Evolutionary conservation across 306 rosid species (phyloP), one percentile per base, ranked within the genome.

Genomic region (apple (Malus domestica)): DNA sequence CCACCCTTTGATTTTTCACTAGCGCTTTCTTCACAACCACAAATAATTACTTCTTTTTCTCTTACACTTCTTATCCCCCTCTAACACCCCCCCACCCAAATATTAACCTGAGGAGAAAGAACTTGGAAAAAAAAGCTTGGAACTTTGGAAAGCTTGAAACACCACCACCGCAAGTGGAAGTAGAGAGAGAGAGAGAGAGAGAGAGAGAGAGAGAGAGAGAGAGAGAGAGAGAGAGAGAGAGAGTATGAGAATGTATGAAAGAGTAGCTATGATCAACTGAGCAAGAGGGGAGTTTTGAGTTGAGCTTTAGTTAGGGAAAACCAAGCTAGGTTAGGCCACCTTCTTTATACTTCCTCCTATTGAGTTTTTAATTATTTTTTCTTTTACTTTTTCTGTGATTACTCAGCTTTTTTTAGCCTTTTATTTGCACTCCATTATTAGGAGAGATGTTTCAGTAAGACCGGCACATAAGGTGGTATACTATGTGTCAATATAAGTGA

Each of bases 321-420:
- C 79, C 79, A 87, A 49, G 71, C 85, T 72, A 79, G 75, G 76
- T 76, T 83, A 77, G 79, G 69, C 79, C 66, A 19, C 89, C 85
- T 85, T 84, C 91, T 89, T 91, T 91, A 91, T 91, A 87, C 86
- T 81, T 84, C 88, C 79, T 65, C n/a, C 61, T 74, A 29, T 65
- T 71, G 23, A 59, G 71, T 75, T 78, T 58, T 23, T 1, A 51
- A 51, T 51, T 13, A 20, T 68, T 68, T 64, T 64, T 75, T 71
- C 63, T 64, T 75, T 84, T 60, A 72, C 68, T 77, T 60, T 61
- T 78, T 49, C 20, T 52, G 49, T 51, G 71, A 13, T 40, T 40
- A 27, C 55, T 51, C 55, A 18, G 65, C 79, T 81, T 81, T 84
- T 80, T 61, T 54, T 66, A 64, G 67, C 86, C 83, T 85, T 84